Evolutionary conservation across 1,139 yeast species (phyloP).

Genomic region (Nematodospora anomalae): DNA sequence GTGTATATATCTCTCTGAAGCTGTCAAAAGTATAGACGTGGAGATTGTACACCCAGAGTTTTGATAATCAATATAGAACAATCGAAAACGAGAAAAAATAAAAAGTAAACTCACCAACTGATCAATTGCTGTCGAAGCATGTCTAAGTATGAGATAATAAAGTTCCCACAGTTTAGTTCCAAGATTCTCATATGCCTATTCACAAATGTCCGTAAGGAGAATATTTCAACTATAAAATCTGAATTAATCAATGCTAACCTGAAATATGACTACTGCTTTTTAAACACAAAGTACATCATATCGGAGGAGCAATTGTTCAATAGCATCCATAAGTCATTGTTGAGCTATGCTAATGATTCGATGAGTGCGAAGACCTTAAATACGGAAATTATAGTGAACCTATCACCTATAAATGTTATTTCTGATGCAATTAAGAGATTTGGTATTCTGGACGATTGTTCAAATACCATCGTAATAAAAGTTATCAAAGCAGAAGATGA

Average conservation of each 20-base stretch:
- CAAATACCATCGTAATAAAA: conserved; percentile 34
- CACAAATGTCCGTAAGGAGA: conserved; percentile 19
- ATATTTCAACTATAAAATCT: conserved; percentile 27
- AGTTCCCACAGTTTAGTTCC: conserved; percentile 35
- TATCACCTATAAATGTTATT: conserved; percentile 46
- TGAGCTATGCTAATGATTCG: conserved; percentile 24
- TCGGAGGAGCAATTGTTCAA: conserved; percentile 38
- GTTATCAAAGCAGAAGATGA: conserved; percentile 18
- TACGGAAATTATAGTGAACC: conserved; percentile 42
- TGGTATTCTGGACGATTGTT: conserved; percentile 36
- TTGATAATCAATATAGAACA: not conserved
- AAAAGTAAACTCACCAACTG: not conserved
- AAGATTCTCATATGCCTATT: conserved; percentile 27
- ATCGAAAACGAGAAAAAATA: not conserved
- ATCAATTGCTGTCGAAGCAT: not conserved
- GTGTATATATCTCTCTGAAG: not conserved
- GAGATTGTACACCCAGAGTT: not conserved
- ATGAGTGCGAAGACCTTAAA: conserved; percentile 44
- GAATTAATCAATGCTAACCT: conserved; percentile 31
- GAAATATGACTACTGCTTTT: conserved; percentile 42
- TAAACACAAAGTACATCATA: conserved; percentile 37
- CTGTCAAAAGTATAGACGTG: not conserved
- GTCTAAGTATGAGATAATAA: conserved; percentile 7
- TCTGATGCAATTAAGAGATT: conserved; percentile 44
- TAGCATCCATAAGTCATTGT: conserved; percentile 37